A percentile compares a stretch with the other conserved stretches of the same genome.
phyloP scores from a whole-genome alignment of 2,329 filamentous ascomycete genomes.

The Scedosporium minutisporum region DNA sequence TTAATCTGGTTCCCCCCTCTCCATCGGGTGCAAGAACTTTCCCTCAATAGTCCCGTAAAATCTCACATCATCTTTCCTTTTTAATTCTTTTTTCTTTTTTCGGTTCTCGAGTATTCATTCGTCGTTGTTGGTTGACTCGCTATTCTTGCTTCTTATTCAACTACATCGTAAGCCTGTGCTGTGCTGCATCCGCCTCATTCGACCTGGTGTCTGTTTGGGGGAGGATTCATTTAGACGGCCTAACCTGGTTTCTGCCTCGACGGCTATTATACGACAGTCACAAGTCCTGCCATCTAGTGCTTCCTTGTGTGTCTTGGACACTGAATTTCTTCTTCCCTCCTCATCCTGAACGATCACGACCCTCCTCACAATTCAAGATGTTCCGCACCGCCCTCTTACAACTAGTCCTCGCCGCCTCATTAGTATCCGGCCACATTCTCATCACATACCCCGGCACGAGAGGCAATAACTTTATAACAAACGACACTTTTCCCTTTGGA shows the following conservation, averaged over 20 bases:
- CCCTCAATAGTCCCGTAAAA: background rate
- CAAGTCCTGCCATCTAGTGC: background rate
- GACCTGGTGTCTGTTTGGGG: background rate
- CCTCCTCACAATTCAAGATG: background rate
- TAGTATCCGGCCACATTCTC: constrained; percentile 37
- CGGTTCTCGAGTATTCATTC: background rate
- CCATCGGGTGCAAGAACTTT: background rate
- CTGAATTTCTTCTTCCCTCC: background rate
- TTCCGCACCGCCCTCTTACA: constrained; percentile 3
- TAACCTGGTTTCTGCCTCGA: no score
- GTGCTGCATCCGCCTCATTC: background rate
- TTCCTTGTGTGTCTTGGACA: no score
- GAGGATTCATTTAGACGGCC: no score
- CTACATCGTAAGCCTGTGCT: background rate
- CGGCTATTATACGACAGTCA: no score
- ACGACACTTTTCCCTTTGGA: constrained; percentile 54
- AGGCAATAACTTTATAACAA: constrained; percentile 56
- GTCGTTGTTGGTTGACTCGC: background rate
- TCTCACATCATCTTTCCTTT: background rate
- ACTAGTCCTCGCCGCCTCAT: constrained; percentile 8
- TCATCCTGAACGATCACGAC: background rate
- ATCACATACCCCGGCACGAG: constrained; percentile 58
- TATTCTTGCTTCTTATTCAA: no score
- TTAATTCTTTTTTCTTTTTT: background rate
- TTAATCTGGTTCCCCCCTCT: background rate